Conservation (phyloP, 192 early-diverging fungal genomes). For the Rhizophagus sp. region DNA sequence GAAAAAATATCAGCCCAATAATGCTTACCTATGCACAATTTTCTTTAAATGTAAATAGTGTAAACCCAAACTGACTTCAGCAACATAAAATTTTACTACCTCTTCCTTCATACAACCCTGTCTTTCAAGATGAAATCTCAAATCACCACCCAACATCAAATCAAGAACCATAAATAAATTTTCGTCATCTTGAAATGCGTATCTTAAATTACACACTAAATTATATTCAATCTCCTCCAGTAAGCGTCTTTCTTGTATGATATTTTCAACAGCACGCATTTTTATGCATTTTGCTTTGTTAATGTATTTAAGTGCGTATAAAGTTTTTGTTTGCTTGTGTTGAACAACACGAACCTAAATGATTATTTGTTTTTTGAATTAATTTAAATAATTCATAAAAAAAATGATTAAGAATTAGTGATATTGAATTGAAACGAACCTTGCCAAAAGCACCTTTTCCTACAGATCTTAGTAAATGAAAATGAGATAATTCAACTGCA, state of each 20-base stretch:
- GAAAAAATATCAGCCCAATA: neutral
- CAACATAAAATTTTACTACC: conserved; percentile 70
- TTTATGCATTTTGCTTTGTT: conserved; percentile 91
- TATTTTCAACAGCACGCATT: conserved; percentile 85
- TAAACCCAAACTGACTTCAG: conserved; percentile 67
- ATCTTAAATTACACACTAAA: conserved; percentile 88
- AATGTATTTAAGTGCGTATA: conserved; percentile 97
- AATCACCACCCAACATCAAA: conserved; percentile 93
- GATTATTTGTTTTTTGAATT: neutral
- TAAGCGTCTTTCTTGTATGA: conserved; percentile 86
- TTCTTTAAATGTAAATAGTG: conserved; percentile 67
- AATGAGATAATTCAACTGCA: conserved; percentile 82
- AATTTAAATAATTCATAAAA: neutral
- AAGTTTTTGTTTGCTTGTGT: conserved; percentile 72
- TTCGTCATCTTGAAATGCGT: conserved; percentile 95
- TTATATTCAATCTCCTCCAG: conserved; percentile 85
- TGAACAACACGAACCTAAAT: conserved; percentile 84
- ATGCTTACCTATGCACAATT: conserved; percentile 67
- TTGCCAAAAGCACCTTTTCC: conserved; percentile 98
- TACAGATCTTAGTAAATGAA: conserved; percentile 85
- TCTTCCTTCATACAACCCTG: conserved; percentile 64
- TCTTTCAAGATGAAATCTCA: conserved; percentile 85
- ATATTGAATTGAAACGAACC: conserved; percentile 41
- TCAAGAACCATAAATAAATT: conserved; percentile 93
- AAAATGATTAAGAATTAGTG: neutral